A percentile compares a stretch with the other conserved stretches of the same genome.
phyloP scores from a whole-genome alignment of 306 rosid species.

The Betula pendula region DNA sequence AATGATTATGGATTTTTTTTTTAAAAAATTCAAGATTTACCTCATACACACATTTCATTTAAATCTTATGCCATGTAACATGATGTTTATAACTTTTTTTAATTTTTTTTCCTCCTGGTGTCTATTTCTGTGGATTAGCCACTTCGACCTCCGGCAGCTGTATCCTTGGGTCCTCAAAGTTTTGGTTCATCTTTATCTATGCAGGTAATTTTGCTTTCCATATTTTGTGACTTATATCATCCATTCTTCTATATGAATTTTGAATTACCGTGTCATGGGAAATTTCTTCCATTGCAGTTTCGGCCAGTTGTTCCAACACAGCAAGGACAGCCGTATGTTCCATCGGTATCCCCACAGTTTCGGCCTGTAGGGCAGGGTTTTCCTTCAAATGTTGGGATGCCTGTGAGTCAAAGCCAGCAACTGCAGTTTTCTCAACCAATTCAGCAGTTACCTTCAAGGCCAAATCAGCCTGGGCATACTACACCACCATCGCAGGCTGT shows the following conservation, averaged over 20 bases:
- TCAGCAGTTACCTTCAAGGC: slow-evolving; percentile 79
- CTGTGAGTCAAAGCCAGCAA: slow-evolving; percentile 67
- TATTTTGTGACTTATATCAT: slow-evolving; percentile 9
- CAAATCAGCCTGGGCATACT: slow-evolving; percentile 63
- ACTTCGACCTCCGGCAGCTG: slow-evolving; percentile 34
- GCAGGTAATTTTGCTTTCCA: slow-evolving; percentile 25
- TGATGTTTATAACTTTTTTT: neutral
- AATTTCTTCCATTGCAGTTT: slow-evolving; percentile 52
- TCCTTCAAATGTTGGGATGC: slow-evolving; percentile 66
- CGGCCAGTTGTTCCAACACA: slow-evolving; percentile 74
- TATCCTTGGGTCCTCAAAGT: slow-evolving; percentile 44
- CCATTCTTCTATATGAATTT: slow-evolving; percentile 1
- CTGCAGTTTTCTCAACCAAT: slow-evolving; percentile 78
- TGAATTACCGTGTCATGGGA: slow-evolving; percentile 22
- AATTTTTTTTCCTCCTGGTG: too few relatives aligned
- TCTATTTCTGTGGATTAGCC: slow-evolving; percentile 23
- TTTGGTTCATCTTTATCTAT: slow-evolving; percentile 35
- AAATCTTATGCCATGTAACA: neutral
- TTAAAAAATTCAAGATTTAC: neutral
- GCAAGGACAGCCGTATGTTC: slow-evolving; percentile 70
- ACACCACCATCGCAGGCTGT: slow-evolving; percentile 65
- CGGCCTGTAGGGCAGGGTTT: slow-evolving; percentile 70
- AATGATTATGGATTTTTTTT: neutral
- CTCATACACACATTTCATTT: neutral
- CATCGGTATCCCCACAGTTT: slow-evolving; percentile 68